A percentile compares a stretch with the other conserved stretches of the same genome.
Evolutionary conservation across 2,329 filamentous ascomycete genomes (phyloP).

Genomic region (Epichloe coenophiala): DNA sequence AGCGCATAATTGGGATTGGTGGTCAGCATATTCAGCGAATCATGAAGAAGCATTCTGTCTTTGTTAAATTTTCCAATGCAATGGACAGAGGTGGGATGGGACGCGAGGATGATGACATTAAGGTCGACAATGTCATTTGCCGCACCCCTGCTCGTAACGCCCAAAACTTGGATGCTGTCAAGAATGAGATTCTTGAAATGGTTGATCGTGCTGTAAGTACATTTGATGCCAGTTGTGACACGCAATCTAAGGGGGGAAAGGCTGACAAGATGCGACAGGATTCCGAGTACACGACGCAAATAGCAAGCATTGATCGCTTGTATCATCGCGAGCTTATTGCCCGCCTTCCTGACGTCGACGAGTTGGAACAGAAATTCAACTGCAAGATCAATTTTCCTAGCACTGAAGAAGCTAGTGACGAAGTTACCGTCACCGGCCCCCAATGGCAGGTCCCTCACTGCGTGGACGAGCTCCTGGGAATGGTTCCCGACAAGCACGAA

Average conservation of each 20-base stretch:
- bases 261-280: slow-evolving; percentile 39
- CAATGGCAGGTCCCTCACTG: slow-evolving; percentile 98
- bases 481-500: slow-evolving; percentile 95
- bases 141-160: slow-evolving; percentile 94
- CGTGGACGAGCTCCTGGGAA: slow-evolving; percentile 89
- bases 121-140: slow-evolving; percentile 98
- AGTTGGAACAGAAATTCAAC: slow-evolving; percentile 97
- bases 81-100: slow-evolving; percentile 87
- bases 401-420: slow-evolving; percentile 92
- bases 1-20: slow-evolving; percentile 96
- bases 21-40: slow-evolving; percentile 98
- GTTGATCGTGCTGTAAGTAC: slow-evolving; percentile 74
- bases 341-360: slow-evolving; percentile 78
- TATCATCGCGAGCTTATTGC: slow-evolving; percentile 91
- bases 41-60: slow-evolving; percentile 99
- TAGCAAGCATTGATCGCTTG: slow-evolving; percentile 83
- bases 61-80: slow-evolving; percentile 98
- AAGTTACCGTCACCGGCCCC: slow-evolving; percentile 87
- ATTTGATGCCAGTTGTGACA: not conserved
- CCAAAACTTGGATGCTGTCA: slow-evolving; percentile 90
- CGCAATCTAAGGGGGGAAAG: not conserved
- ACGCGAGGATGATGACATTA: slow-evolving; percentile 94
- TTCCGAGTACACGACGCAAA: slow-evolving; percentile 91
- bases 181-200: slow-evolving; percentile 99
- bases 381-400: slow-evolving; percentile 98